Evolutionary conservation across 192 early-diverging fungal species (phyloP).

Genomic region (Bifiguratus adelaidae): DNA sequence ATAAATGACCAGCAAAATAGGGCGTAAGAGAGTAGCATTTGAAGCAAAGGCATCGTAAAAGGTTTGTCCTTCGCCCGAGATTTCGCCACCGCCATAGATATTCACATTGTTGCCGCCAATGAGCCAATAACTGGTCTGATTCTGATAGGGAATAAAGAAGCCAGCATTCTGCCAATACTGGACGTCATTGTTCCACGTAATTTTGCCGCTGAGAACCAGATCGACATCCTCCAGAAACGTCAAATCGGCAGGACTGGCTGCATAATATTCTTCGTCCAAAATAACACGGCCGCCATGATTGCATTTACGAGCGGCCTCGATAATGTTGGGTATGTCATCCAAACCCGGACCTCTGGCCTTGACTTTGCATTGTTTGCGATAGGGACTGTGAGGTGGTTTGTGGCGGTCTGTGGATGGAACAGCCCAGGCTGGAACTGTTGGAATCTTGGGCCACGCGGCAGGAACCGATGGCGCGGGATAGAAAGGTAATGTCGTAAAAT

Average conservation of each 20-base stretch:
- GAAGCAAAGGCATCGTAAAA: conserved; percentile 4
- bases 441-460: no score
- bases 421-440: no score
- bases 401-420: no score
- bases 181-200: conserved; percentile 3
- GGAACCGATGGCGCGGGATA: no score
- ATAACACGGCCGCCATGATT: conserved; percentile 3
- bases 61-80: conserved; percentile 7
- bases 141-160: conserved; percentile 7
- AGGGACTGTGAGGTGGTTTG: no score
- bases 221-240: conserved; percentile 9
- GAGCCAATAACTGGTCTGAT: conserved; percentile 8
- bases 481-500: no score
- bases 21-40: conserved; percentile 1
- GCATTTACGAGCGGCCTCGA: conserved; percentile 4
- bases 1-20: conserved; percentile 5
- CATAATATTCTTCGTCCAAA: not conserved
- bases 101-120: conserved; percentile 7
- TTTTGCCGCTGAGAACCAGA: conserved; percentile 2
- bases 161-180: conserved; percentile 5
- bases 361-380: not conserved
- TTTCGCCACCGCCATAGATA: conserved; percentile 7
- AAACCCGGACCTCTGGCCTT: not conserved
- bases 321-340: conserved; percentile 6
- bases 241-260: conserved; percentile 3